A percentile compares a stretch with the other conserved stretches of the same genome.
Evolutionary conservation across 805 yeast genomes (phyloP).

Genomic region (Candida nitratophila): DNA sequence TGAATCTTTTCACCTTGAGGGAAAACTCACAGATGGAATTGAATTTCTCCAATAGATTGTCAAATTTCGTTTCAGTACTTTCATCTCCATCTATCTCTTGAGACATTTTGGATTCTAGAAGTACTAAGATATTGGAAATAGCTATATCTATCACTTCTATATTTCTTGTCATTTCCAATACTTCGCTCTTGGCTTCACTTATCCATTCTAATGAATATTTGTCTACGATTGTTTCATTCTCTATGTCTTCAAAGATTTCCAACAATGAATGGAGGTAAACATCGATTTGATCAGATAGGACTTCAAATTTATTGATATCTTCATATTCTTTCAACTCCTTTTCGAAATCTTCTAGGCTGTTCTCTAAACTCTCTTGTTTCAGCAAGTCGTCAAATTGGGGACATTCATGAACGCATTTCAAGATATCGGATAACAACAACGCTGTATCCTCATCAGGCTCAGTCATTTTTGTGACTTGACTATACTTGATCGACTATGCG

Average conservation of each 20-base stretch:
- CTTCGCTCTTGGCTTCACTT: conserved; percentile 24
- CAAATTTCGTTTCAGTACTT: conserved; percentile 3
- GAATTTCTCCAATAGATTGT: conserved; percentile 21
- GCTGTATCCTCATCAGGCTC: background rate
- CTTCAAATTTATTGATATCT: background rate
- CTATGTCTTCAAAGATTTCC: conserved; percentile 4
- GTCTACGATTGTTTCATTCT: conserved; percentile 3
- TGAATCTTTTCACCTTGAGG: conserved; percentile 19
- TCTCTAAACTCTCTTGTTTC: background rate
- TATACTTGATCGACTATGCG: too few species aligned
- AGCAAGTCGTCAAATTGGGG: background rate
- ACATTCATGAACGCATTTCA: background rate
- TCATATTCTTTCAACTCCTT: background rate
- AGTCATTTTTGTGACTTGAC: background rate
- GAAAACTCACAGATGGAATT: conserved; percentile 26
- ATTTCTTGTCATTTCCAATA: conserved; percentile 23
- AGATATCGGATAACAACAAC: background rate
- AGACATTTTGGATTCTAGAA: conserved; percentile 24
- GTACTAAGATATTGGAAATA: conserved; percentile 27
- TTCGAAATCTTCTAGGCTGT: background rate
- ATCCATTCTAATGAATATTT: conserved; percentile 21
- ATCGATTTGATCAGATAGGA: background rate
- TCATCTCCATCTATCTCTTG: conserved; percentile 4
- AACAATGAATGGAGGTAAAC: background rate
- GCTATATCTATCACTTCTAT: conserved; percentile 28